Evolutionary conservation across 768 basidiomycete genomes (phyloP).

Genomic region (Suillus plorans): DNA sequence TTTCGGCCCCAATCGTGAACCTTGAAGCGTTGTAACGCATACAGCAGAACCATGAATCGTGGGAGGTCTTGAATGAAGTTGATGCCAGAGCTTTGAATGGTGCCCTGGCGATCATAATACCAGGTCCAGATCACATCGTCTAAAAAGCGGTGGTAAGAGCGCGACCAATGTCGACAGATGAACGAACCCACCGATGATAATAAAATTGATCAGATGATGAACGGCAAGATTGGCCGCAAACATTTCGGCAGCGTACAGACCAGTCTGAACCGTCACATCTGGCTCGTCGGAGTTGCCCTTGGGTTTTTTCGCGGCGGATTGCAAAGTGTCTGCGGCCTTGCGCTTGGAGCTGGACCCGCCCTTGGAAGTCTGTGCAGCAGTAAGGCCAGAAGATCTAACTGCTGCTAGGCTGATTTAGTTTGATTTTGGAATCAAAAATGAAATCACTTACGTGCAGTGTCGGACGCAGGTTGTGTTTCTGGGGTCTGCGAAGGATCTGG

Average conservation of each 20-base stretch:
- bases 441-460: not conserved
- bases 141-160: not conserved
- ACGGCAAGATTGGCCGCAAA: not conserved
- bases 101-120: not conserved
- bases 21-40: not conserved
- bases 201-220: not conserved
- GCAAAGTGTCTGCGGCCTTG: not conserved
- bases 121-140: slow-evolving; percentile 4
- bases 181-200: not conserved
- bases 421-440: not conserved
- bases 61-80: not conserved
- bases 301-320: not conserved
- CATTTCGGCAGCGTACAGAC: not conserved
- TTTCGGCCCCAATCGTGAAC: not conserved
- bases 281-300: not conserved
- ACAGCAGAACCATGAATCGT: not conserved
- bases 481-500: not conserved
- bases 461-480: not conserved
- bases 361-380: not conserved
- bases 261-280: not conserved
- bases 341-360: not conserved
- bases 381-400: not conserved
- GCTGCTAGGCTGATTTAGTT: not conserved
- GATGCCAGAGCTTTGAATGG: not conserved
- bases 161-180: not conserved